Base-by-base conservation (phyloP, 1,284 basidiomycete genomes). In the Cerioporus squamosus region DNA sequence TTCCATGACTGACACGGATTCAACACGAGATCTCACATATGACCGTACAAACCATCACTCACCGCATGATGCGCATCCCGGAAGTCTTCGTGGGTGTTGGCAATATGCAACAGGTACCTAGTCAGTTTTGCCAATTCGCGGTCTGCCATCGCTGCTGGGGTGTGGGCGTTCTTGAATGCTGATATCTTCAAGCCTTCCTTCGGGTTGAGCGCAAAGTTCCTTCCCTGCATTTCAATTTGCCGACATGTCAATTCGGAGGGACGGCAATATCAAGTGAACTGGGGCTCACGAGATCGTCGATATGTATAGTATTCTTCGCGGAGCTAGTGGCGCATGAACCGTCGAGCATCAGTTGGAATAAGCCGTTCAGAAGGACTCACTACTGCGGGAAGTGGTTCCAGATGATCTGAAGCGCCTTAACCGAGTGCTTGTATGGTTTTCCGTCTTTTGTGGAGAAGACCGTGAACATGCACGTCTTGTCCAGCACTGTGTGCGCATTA, bases 201-300 rank as follows among this genome's bases (percentile, higher is more conserved):
- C 0, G 93, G 93, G 69, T 95, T 97, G 60, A 95, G 78, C 3
- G 92, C 94, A 74, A 95, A 95, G 70, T 94, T 94, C 33, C 92
- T 84, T 51, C 88, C 85, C 84, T 90, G 62, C 12, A 51, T 12
- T 10, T 14, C 12, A 10, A 18, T 2, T 14, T 18, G 15, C 40
- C 40, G n/a, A 18, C 40, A 18, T 42, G 40, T n/a, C 10, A 22
- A 5, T 9, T 6, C 3, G 10, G 26, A 5, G 26, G 4, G 7
- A 42, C 40, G n/a, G 4, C 2, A 5, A 42, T 10, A 18, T 18
- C 29, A 44, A 69, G n/a, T n/a, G n/a, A n/a, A n/a, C n/a, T n/a
- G n/a, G n/a, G n/a, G n/a, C 79, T 57, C 62, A 88, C 87, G 48
- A 97, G 79, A 70, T 95, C 94, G 72, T 97, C 94, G 29, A 97